A percentile compares a stretch with the other conserved stretches of the same genome.
phyloP scores from a whole-genome alignment of 106 monocot species.

The Allium cepa region DNA sequence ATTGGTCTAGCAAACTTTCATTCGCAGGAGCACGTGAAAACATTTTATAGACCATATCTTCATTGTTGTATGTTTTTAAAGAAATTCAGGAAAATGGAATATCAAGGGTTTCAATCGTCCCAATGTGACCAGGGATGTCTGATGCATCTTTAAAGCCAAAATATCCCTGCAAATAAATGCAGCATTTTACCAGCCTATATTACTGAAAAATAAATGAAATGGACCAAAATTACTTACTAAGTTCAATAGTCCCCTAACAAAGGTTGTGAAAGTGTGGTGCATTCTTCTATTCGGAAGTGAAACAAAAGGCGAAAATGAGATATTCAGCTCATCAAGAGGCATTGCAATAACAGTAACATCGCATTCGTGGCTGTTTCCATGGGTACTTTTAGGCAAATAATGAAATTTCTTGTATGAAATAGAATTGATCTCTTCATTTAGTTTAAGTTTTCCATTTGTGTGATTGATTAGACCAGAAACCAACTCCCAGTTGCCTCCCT shows the following conservation, averaged over 20 bases:
- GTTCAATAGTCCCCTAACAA: slow-evolving; percentile 73
- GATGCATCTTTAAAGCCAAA: slow-evolving; percentile 62
- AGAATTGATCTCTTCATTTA: slow-evolving; percentile 59
- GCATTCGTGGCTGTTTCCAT: slow-evolving; percentile 54
- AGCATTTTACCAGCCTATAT: background rate
- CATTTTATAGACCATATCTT: slow-evolving; percentile 62
- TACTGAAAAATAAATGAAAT: background rate
- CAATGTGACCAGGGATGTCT: slow-evolving; percentile 76
- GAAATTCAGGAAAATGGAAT: slow-evolving; percentile 77
- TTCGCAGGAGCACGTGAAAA: slow-evolving; percentile 63
- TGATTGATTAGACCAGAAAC: slow-evolving; percentile 44
- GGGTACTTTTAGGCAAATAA: slow-evolving; percentile 52
- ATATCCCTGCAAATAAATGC: slow-evolving; percentile 40
- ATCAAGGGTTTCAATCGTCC: slow-evolving; percentile 66
- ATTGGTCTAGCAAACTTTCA: slow-evolving; percentile 55
- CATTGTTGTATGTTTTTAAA: slow-evolving; percentile 59
- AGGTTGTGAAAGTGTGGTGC: slow-evolving; percentile 89
- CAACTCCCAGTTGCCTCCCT: slow-evolving; percentile 85
- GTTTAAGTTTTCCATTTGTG: slow-evolving; percentile 50
- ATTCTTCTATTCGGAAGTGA: slow-evolving; percentile 64
- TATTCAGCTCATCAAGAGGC: slow-evolving; percentile 88
- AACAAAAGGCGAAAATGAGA: slow-evolving; percentile 58
- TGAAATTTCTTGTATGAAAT: slow-evolving; percentile 36
- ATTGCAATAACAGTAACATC: too few species aligned
- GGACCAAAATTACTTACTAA: slow-evolving; percentile 41